Evolutionary conservation across 1,284 basidiomycete genomes (phyloP), one percentile per base, ranked within the genome.

Genomic region (Cutaneotrichosporon cutaneum): DNA sequence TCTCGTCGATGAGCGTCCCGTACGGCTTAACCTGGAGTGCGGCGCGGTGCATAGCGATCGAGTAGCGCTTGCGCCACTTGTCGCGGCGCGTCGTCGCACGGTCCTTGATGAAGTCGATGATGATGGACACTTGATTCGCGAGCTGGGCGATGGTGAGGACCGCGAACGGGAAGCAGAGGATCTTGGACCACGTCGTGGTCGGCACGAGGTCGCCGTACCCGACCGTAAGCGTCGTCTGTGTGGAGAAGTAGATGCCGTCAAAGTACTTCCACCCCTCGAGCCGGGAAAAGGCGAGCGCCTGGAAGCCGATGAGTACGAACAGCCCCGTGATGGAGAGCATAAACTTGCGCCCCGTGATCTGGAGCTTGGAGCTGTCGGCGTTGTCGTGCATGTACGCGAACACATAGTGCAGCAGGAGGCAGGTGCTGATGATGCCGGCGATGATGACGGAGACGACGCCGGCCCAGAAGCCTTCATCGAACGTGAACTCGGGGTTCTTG

Each of bases 391-490:
- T 58, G 58, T 76, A 77, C 2, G 73, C 75, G 42, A 78, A 66
- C 22, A 76, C 59, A 62, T 77, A 80, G 63, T 82, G 80, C 33
- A 75, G 64, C 2, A 77, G 51, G 2, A 82, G 71, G 2, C 77
- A 67, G 21, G 58, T 13, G 5, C 75, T 70, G 61, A 82, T 81
- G 54, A 80, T 66, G 0, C 77, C 77, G 5, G 74, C 67, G 24
- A 77, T 68, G 51, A 79, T 68, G 39, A 80, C 62, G 3, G 79
- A 79, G 22, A 81, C 65, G 33, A 82, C 77, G 3, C 80, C 81
- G 56, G 76, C 78, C 78, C 80, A 82, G 67, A 82, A 82, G 0
- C 77, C 81, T 62, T 80, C 73, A 21, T 66, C 63, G 59, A 75
- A 82, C 3, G 26, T 22, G 57, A 75, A 80, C 7, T 71, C 77